Evolutionary conservation across 352 stramenopile genomes (phyloP).

Genomic region (Blastocystis sp.): DNA sequence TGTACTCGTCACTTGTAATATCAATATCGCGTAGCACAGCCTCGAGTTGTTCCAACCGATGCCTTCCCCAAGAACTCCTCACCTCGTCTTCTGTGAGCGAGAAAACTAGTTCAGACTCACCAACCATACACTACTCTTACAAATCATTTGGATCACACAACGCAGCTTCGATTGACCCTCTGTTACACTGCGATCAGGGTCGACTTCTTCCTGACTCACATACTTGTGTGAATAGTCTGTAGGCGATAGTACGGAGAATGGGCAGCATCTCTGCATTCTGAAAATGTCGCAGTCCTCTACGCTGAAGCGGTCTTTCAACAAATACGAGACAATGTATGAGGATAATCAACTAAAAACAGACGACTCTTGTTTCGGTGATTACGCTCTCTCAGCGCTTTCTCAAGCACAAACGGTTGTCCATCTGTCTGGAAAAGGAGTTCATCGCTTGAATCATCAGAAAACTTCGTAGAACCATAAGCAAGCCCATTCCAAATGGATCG

Average conservation of each 20-base stretch:
- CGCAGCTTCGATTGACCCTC: neutral
- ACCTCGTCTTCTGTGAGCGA: neutral
- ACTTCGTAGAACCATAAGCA: neutral
- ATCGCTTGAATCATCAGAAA: neutral
- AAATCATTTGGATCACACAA: neutral
- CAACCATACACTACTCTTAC: neutral
- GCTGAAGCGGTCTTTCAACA: too few species aligned
- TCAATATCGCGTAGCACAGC: conserved; percentile 9
- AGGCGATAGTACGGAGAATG: neutral
- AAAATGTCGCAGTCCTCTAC: conserved; percentile 50
- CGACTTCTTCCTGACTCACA: neutral
- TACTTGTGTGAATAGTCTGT: neutral
- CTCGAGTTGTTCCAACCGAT: neutral
- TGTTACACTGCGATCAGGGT: neutral
- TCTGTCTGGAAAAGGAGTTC: conserved; percentile 43
- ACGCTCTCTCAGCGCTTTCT: neutral
- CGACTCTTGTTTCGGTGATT: neutral
- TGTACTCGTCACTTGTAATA: conserved; percentile 41
- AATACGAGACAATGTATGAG: neutral
- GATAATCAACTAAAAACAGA: conserved; percentile 16
- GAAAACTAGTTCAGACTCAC: neutral
- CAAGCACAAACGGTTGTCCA: neutral
- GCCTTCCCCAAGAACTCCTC: neutral
- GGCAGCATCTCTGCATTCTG: neutral
- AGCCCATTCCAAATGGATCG: conserved; percentile 6